Base-by-base conservation (phyloP, 306 rosid species). In the Myrica gale region DNA sequence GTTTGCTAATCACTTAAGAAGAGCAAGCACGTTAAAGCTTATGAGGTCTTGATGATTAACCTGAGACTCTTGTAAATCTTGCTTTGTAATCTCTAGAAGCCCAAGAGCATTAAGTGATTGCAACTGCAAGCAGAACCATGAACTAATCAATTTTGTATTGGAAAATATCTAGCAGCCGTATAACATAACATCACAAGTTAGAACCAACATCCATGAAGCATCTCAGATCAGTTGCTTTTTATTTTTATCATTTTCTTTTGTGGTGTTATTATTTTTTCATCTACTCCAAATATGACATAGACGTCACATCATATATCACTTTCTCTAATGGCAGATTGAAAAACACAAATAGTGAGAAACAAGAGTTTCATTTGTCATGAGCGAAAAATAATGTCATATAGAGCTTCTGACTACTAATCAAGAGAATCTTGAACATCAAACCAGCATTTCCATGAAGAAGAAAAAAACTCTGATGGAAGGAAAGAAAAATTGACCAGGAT, bases 101-200 rank as follows among this genome's bases (percentile, higher is more conserved):
- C 92, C 91, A 65, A 93, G 86, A 53, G 90, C 82, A 65, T 78
- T 84, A 72, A 84, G 86, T 57, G 98, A 90, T 84, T 90, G 94
- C 85, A 93, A 73, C 98, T 93, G 87, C 61, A 81, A 79, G 77
- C 16, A 69, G 68, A 71, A 16, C 80, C 66, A 70, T 65, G 60
- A 54, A 72, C 74, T 45, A 44, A 74, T 77, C 48, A 71, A 75
- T 62, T 23, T 44, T 57, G 51, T 75, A 47, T 69, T 50, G 43
- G 74, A 51, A 52, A 20, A 11, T 23, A 7, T 54, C 50, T 51
- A 57, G 13, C 26, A 53, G 44, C 42, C 58, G 11, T 67, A 72
- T 43, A 52, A 62, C 55, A 43, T 53, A 12, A 19, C 21, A 37
- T 19, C 62, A 32, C 4, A 2, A 73, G 57, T 32, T 32, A 48